Evolutionary conservation across 768 basidiomycete species (phyloP).

Genomic region (Termitomyces sp.): DNA sequence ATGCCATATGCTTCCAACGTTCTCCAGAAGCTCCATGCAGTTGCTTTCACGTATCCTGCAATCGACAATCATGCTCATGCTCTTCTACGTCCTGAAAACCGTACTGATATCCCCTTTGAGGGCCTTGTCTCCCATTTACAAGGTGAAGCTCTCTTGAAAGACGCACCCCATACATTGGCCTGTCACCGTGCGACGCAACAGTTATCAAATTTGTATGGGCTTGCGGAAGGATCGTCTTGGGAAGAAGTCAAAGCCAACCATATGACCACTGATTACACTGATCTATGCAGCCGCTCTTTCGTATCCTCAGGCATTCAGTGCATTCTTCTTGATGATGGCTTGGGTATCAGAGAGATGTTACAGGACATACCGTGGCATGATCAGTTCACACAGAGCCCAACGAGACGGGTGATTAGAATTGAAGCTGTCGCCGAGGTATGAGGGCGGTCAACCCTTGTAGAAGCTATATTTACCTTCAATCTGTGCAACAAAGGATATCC

Average conservation of each 20-base stretch:
- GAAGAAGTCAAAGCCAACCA: conserved; percentile 52
- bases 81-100: conserved; percentile 46
- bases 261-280: conserved; percentile 42
- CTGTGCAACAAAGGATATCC: conserved; percentile 24
- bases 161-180: conserved; percentile 56
- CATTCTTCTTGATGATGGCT: conserved; percentile 72
- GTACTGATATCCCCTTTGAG: conserved; percentile 53
- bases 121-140: conserved; percentile 64
- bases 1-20: conserved; percentile 1
- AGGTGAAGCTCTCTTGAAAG: conserved; percentile 45
- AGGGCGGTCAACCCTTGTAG: background rate
- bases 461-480: background rate
- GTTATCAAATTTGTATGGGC: conserved; percentile 47
- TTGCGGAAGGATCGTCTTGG: conserved; percentile 47
- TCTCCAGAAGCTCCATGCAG: conserved; percentile 2
- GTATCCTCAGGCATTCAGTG: conserved; percentile 57
- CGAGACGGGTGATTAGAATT: conserved; percentile 64
- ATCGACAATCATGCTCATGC: conserved; percentile 85
- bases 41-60: conserved; percentile 41
- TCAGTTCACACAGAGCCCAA: conserved; percentile 46
- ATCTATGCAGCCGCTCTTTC: conserved; percentile 58
- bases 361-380: conserved; percentile 63
- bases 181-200: conserved; percentile 55
- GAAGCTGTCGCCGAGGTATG: conserved; percentile 70
- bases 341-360: conserved; percentile 45